phyloP scores from a whole-genome alignment of 2,329 filamentous ascomycete species.

The Fusarium siculi region DNA sequence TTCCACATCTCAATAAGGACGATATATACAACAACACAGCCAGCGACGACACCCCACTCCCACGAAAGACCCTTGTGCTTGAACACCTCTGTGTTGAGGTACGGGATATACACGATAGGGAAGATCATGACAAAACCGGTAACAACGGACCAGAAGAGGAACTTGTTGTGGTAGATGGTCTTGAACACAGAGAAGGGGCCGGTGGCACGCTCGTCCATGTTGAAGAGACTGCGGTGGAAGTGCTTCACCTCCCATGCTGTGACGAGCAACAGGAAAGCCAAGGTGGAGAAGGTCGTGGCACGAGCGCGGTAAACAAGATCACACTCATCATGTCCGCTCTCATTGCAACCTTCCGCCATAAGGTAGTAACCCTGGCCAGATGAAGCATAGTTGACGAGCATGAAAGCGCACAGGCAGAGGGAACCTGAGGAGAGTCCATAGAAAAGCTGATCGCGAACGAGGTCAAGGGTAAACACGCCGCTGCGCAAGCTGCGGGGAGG shows the following conservation, averaged over 20 bases:
- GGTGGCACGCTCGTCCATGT: slow-evolving; percentile 66
- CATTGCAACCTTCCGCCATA: slow-evolving; percentile 69
- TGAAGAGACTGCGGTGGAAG: slow-evolving; percentile 75
- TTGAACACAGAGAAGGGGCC: slow-evolving; percentile 63
- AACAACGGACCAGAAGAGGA: slow-evolving; percentile 72
- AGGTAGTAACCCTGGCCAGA: slow-evolving; percentile 57
- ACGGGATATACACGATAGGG: slow-evolving; percentile 74
- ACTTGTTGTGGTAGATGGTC: slow-evolving; percentile 76
- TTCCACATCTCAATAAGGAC: slow-evolving; percentile 76
- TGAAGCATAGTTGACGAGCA: slow-evolving; percentile 65
- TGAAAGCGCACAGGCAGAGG: slow-evolving; percentile 70
- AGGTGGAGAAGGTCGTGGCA: slow-evolving; percentile 74
- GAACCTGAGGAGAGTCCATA: slow-evolving; percentile 73
- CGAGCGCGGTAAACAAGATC: slow-evolving; percentile 71
- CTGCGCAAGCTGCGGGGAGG: slow-evolving; percentile 70
- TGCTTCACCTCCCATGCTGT: slow-evolving; percentile 81
- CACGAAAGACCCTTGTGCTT: slow-evolving; percentile 75
- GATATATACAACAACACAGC: slow-evolving; percentile 69
- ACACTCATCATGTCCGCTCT: slow-evolving; percentile 61
- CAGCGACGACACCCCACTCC: slow-evolving; percentile 77
- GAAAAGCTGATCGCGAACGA: slow-evolving; percentile 73
- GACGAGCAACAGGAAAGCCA: slow-evolving; percentile 75
- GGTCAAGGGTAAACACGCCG: slow-evolving; percentile 72
- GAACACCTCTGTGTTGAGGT: slow-evolving; percentile 73
- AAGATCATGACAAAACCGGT: slow-evolving; percentile 69